Conservation (phyloP, 768 basidiomycete genomes). For the Phallus indusiatus region DNA sequence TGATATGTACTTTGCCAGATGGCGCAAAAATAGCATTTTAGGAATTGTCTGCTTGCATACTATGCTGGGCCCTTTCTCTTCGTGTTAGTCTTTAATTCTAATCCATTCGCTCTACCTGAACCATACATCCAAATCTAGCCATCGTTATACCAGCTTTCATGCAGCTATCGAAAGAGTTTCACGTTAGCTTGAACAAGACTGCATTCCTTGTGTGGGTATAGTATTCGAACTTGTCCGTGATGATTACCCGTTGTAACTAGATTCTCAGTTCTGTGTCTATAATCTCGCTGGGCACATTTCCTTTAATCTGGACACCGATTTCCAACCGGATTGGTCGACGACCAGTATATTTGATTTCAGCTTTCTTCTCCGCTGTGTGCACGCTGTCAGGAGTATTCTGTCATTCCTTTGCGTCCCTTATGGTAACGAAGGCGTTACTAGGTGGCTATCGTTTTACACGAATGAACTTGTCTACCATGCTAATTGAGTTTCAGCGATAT, state of each 20-base stretch:
- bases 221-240: no score
- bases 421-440: not conserved
- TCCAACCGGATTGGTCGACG: slow-evolving; percentile 1
- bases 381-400: not conserved
- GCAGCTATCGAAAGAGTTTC: not conserved
- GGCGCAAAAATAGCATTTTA: slow-evolving; percentile 2
- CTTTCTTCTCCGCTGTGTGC: not conserved
- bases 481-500: not conserved
- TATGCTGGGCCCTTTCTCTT: not conserved
- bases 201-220: not conserved
- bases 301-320: not conserved
- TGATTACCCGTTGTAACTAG: not conserved
- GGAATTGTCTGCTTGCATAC: not conserved
- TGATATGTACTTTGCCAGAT: not conserved
- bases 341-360: not conserved
- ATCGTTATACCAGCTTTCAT: slow-evolving; percentile 2
- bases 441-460: not conserved
- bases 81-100: not conserved
- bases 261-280: not conserved
- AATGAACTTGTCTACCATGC: not conserved
- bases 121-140: not conserved
- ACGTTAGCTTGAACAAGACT: not conserved
- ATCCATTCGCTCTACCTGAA: not conserved
- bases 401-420: slow-evolving; percentile 1
- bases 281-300: not conserved